A percentile compares a stretch with the other conserved stretches of the same genome.
These are phyloP conservation scores for Seminavis robusta DNA, from an alignment of 108 stramenopile species.

Conservation along the genomic window DNA sequence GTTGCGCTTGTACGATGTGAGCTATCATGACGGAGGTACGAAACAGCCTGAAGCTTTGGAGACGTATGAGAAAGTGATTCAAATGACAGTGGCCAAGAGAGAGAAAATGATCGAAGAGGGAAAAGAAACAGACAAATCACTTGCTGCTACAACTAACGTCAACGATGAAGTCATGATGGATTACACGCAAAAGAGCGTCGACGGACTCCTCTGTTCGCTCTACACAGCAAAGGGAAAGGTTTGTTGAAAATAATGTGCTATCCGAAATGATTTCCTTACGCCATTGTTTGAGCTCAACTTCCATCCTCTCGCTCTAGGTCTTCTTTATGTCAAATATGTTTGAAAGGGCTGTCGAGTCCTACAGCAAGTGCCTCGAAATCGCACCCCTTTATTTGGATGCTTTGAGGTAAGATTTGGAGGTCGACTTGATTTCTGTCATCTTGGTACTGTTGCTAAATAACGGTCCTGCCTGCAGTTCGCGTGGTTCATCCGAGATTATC, in stretches of 20 bases:
- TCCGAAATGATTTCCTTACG: too few relatives aligned
- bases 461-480: too few relatives aligned
- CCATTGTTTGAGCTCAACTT: too few relatives aligned
- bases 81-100: slow-evolving; percentile 20
- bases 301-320: too few relatives aligned
- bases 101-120: slow-evolving; percentile 13
- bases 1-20: slow-evolving; percentile 51
- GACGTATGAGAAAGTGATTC: slow-evolving; percentile 41
- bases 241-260: too few relatives aligned
- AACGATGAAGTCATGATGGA: slow-evolving; percentile 54
- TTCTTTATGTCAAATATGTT: slow-evolving; percentile 89
- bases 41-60: slow-evolving; percentile 61
- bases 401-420: too few relatives aligned
- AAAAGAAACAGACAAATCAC: slow-evolving; percentile 11
- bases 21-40: slow-evolving; percentile 77
- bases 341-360: slow-evolving; percentile 58
- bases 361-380: slow-evolving; percentile 46
- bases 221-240: slow-evolving; percentile 54
- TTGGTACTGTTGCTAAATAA: too few relatives aligned
- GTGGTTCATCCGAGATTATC: slow-evolving; percentile 64
- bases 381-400: slow-evolving; percentile 67
- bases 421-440: too few relatives aligned
- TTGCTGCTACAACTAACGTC: slow-evolving; percentile 10
- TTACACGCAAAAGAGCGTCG: slow-evolving; percentile 46
- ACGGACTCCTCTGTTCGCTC: slow-evolving; percentile 57